Base-by-base conservation (phyloP, 1,139 yeast species). In the Sugiyamaella castrensis region DNA sequence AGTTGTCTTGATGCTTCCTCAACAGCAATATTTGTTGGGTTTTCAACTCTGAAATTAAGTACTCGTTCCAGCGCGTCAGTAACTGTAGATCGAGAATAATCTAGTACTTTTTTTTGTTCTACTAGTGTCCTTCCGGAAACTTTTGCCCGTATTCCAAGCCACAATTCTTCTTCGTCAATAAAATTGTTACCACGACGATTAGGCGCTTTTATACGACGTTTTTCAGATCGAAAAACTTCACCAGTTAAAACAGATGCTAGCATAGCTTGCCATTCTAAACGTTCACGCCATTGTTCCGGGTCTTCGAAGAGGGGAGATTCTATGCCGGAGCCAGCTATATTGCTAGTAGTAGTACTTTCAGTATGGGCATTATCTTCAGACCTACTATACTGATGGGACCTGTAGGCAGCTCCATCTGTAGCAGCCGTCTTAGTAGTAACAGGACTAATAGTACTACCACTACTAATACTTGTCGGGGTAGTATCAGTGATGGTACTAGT, bases 231-330 rank as follows among this genome's bases (percentile, higher is more conserved):
- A 16, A 92, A 89, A 43, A 92, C 96, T 64, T 92, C 98, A 55
- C 98, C 98, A 2, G 95, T 91, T 35, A 92, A 75, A 2, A 92
- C 98, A 4, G 92, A 79, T 2, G 87, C 79, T 41, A 92, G 73
- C 96, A 92, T 88, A 0, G 94, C 81, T 66, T 92, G 98, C 98
- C 98, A 92, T 69, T 91, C 97, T 27, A 91, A 73, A 43, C 98
- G 73, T 64, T 89, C 98, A 28, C 82, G 66, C 16, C 87, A 81
- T 19, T 78, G 76, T 1, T 87, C 85, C 57, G 84, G 87, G 47
- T 19, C 24, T 19, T 19, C 24, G 24, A 19, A 19, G 5, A 19
- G 24, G 24, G 24, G 24, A 19, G 24, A 19, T 19, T 19, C 24
- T 19, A 78, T 55, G 30, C 57, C 58, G 27, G 42, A 53, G 37